Base-by-base conservation (phyloP, 768 basidiomycete species). In the Panaeolus cyanescens region DNA sequence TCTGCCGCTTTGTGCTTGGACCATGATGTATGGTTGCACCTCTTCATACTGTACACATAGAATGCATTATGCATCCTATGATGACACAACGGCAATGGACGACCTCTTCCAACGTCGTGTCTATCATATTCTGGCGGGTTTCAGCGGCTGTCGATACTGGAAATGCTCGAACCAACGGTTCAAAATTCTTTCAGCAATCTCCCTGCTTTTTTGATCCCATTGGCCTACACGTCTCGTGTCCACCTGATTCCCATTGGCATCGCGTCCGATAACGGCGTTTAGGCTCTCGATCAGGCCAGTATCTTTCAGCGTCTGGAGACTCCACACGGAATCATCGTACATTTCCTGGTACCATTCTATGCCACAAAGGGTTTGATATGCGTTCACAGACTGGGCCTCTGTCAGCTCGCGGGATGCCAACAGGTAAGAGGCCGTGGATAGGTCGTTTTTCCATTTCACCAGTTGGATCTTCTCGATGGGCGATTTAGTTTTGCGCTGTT, bases 391-490 rank as follows among this genome's bases (percentile, higher is more conserved):
- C 9, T 60, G 30, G 10, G 5, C 42, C 36, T 22, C 1, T 28
- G 45, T 60, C 22, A 61, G 55, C 39, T 65, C 69, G 10, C 70
- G 64, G 42, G 61, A 57, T 19, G 58, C 62, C 19, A 67, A 60
- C 36, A 74, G 65, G 40, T 62, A 65, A 1, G 50, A 32, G 7
- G 64, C 58, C 4, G 62, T 34, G 4, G 58, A 53, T 8, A 73
- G 62, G 17, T 59, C 36, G n/a, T 70, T 70, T 4, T 45, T 55
- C 72, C 71, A 73, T 50, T 13, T 28, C 12, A 13, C 22, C 12
- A 50, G 45, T 6, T 25, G 5, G 45, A 25, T 50, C 30, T 50
- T 50, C 45, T n/a, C 45, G 30, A 32, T 58, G 32, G 10, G 58
- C 34, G 13, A 66, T 63, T 33, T 54, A 58, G 34, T 65, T n/a